Percentiles rank a stretch among this genome's conserved stretches.
phyloP scores from a whole-genome alignment of 306 rosid species.

The Trichosanthes cucumerina region DNA sequence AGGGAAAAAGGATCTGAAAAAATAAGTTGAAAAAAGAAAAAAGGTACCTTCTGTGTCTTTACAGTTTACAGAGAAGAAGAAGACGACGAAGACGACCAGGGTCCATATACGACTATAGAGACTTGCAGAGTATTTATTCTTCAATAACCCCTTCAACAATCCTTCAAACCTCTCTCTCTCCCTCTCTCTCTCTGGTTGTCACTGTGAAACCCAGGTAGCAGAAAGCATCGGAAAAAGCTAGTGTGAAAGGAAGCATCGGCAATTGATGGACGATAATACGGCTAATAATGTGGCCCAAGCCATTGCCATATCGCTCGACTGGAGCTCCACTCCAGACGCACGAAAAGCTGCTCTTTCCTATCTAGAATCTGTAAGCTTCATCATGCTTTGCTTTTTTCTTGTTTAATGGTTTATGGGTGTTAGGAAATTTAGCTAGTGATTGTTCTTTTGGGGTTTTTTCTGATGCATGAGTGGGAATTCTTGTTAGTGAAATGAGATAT shows the following conservation, averaged over 20 bases:
- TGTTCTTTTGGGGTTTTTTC: background rate
- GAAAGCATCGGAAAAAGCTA: background rate
- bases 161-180: background rate
- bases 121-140: background rate
- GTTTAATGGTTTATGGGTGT: background rate
- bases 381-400: background rate
- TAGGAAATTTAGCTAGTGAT: background rate
- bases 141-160: background rate
- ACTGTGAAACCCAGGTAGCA: background rate
- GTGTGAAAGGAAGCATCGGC: background rate
- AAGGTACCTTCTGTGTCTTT: background rate
- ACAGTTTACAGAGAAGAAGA: background rate
- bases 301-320: conserved; percentile 71
- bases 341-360: conserved; percentile 64
- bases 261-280: conserved; percentile 43
- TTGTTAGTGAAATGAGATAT: background rate
- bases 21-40: background rate
- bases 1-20: background rate
- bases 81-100: background rate
- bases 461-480: background rate
- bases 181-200: background rate
- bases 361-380: conserved; percentile 55
- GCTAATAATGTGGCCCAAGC: conserved; percentile 75
- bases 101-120: background rate
- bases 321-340: conserved; percentile 60